Evolutionary conservation across 768 basidiomycete species (phyloP).

Genomic region (Suillus spraguei): DNA sequence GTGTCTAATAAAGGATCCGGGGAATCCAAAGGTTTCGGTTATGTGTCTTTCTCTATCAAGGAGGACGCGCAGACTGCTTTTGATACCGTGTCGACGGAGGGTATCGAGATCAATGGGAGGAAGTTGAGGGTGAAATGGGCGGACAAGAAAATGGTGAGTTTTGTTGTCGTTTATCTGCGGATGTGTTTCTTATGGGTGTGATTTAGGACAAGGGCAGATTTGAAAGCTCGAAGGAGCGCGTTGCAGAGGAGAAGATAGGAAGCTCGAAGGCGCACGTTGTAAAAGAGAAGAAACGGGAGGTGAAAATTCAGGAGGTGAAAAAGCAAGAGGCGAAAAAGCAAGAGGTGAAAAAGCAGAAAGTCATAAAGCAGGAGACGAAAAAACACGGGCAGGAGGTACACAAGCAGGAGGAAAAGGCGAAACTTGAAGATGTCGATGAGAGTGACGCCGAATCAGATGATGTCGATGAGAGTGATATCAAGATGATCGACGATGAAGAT

Average conservation of each 20-base stretch:
- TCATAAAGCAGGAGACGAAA: constrained; percentile 28
- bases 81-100: constrained; percentile 63
- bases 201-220: neutral
- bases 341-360: constrained; percentile 42
- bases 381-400: constrained; percentile 36
- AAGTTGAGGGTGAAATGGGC: constrained; percentile 81
- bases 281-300: constrained; percentile 55
- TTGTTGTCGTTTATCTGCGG: neutral
- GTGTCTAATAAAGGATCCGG: constrained; percentile 78
- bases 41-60: constrained; percentile 86
- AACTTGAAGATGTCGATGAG: constrained; percentile 34
- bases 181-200: neutral
- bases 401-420: constrained; percentile 37
- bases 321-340: constrained; percentile 56
- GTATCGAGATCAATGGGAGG: constrained; percentile 67
- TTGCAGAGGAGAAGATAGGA: constrained; percentile 58
- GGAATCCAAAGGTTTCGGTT: constrained; percentile 93
- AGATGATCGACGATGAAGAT: constrained; percentile 27
- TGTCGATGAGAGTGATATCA: constrained; percentile 25
- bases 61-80: constrained; percentile 86
- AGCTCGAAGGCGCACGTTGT: constrained; percentile 54
- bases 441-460: constrained; percentile 31
- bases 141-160: constrained; percentile 61
- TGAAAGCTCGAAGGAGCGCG: constrained; percentile 26
- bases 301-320: constrained; percentile 63